Evolutionary conservation across 495 filamentous ascomycete species (phyloP).

Genomic region (Xylaria venustula): DNA sequence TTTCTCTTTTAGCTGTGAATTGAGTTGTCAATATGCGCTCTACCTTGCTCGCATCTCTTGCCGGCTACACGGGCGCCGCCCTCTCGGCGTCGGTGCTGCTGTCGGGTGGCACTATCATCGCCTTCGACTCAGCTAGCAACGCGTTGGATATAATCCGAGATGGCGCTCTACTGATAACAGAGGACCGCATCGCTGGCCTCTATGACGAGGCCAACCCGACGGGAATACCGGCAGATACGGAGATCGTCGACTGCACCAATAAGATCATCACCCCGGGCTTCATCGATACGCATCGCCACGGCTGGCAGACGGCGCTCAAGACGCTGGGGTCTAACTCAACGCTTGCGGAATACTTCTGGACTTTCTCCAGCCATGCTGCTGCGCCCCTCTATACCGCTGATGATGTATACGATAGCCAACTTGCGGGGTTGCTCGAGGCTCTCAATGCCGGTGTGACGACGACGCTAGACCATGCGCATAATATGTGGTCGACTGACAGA

Average conservation of each 20-base stretch:
- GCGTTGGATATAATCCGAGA: slow-evolving; percentile 37
- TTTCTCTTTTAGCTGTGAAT: too few species aligned
- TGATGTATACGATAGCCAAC: slow-evolving; percentile 54
- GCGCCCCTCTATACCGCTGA: slow-evolving; percentile 40
- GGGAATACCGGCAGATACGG: slow-evolving; percentile 15
- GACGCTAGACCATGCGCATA: slow-evolving; percentile 56
- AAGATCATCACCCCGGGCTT: slow-evolving; percentile 61
- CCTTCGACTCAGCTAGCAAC: slow-evolving; percentile 35
- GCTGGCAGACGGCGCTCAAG: slow-evolving; percentile 56
- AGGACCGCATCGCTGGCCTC: slow-evolving; percentile 40
- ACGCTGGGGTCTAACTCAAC: slow-evolving; percentile 29
- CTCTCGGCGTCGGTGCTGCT: slow-evolving; percentile 32
- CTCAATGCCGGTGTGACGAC: slow-evolving; percentile 59
- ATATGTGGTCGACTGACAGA: slow-evolving; percentile 43
- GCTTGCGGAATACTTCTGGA: slow-evolving; percentile 26
- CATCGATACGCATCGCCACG: slow-evolving; percentile 59
- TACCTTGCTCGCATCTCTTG: background rate
- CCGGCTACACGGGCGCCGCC: background rate
- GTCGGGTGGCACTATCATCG: slow-evolving; percentile 42
- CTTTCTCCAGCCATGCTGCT: slow-evolving; percentile 14
- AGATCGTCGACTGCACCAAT: slow-evolving; percentile 50
- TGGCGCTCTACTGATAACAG: slow-evolving; percentile 38
- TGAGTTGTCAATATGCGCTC: slow-evolving; percentile 4
- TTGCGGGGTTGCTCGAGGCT: slow-evolving; percentile 51
- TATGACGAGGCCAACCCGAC: slow-evolving; percentile 18